Percentiles rank a stretch among this genome's conserved stretches.
Conservation (phyloP, 2,329 filamentous ascomycete species). For the Lizonia empirigonia region DNA sequence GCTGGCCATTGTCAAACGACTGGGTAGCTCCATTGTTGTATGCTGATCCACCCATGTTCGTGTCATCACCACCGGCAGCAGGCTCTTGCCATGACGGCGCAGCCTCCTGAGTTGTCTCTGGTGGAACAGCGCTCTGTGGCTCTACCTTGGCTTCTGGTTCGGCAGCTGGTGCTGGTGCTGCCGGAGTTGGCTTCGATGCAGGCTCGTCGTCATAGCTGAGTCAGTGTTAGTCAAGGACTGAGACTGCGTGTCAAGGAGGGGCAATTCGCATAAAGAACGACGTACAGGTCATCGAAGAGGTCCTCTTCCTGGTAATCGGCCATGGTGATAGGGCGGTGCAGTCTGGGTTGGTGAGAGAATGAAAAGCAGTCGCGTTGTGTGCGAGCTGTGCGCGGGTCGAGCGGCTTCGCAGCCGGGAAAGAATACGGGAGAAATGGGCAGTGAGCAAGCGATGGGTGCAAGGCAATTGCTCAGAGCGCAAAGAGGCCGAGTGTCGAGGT, state of each 20-base stretch:
- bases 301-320: slow-evolving; percentile 84
- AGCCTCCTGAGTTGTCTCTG: slow-evolving; percentile 25
- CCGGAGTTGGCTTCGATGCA: slow-evolving; percentile 37
- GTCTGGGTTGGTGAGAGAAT: not conserved
- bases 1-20: slow-evolving; percentile 38
- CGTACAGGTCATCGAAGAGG: slow-evolving; percentile 94
- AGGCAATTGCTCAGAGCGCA: not conserved
- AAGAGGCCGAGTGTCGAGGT: not conserved
- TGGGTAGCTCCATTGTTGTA: slow-evolving; percentile 39
- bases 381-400: not conserved
- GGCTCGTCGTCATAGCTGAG: slow-evolving; percentile 51
- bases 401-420: not conserved
- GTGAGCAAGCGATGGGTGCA: not conserved
- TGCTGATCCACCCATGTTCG: slow-evolving; percentile 40
- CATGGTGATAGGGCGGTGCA: slow-evolving; percentile 7
- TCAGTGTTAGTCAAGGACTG: slow-evolving; percentile 17
- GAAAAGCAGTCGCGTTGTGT: not conserved
- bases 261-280: slow-evolving; percentile 28
- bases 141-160: slow-evolving; percentile 32
- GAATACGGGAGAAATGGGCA: not conserved
- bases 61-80: slow-evolving; percentile 28
- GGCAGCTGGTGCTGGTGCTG: slow-evolving; percentile 28
- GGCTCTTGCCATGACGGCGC: slow-evolving; percentile 28
- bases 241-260: not conserved
- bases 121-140: slow-evolving; percentile 22